These are phyloP conservation scores for Phialocephala sp. DNA, from an alignment of 2,329 filamentous ascomycete species.

Conservation along the genomic window DNA sequence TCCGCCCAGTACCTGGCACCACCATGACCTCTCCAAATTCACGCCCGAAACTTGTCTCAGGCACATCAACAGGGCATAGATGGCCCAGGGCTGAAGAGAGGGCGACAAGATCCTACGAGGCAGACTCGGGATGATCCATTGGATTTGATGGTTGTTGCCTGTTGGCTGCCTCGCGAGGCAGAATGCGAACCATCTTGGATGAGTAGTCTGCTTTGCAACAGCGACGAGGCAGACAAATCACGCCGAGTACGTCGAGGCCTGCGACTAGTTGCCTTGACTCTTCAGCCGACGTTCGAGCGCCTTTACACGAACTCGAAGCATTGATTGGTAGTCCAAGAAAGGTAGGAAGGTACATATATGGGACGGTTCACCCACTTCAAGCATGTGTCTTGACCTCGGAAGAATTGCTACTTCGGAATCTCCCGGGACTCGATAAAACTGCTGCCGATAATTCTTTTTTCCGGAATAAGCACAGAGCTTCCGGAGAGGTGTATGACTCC, in stretches of 20 bases:
- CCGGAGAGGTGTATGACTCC: background rate
- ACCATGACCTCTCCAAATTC: background rate
- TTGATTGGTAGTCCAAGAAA: background rate
- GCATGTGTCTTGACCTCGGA: background rate
- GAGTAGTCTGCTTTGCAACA: background rate
- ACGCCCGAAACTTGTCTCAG: background rate
- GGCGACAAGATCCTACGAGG: background rate
- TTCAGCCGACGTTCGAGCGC: background rate
- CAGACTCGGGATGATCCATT: background rate
- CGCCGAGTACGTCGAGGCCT: background rate
- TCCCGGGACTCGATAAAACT: background rate
- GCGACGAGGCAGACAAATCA: conserved; percentile 4
- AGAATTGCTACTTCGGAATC: background rate
- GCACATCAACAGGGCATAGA: too few species aligned
- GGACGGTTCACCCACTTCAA: background rate
- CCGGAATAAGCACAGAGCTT: background rate
- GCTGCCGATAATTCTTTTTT: background rate
- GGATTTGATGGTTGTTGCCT: background rate
- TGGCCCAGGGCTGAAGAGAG: background rate
- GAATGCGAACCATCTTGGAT: conserved; percentile 1
- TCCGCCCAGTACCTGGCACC: background rate
- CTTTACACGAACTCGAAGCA: background rate
- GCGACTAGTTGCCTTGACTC: background rate
- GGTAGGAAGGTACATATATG: background rate
- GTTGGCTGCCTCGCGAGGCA: conserved; percentile 4